These are phyloP conservation scores for Suhomyces taliae DNA, from an alignment of 1,139 yeast species.

Conservation along the genomic window DNA sequence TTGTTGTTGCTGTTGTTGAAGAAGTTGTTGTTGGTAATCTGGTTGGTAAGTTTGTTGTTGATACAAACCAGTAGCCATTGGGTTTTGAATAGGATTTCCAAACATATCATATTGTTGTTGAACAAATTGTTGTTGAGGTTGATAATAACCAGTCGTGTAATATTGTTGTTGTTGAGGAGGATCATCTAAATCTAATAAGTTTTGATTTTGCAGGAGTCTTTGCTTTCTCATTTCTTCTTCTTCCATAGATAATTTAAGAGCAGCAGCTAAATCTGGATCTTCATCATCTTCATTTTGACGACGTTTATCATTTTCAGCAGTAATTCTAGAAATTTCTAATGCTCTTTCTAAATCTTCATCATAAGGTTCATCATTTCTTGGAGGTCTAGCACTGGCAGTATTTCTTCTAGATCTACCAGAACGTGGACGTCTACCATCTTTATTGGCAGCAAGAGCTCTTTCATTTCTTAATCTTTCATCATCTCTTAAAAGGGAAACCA, in stretches of 20 bases:
- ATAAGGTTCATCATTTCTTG: constrained; percentile 43
- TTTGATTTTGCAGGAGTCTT: constrained; percentile 47
- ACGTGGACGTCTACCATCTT: constrained; percentile 23
- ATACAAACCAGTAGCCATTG: constrained; percentile 55
- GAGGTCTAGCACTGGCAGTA: constrained; percentile 14
- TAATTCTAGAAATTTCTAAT: constrained; percentile 73
- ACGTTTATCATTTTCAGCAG: constrained; percentile 76
- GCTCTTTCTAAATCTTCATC: constrained; percentile 87
- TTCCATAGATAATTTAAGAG: constrained; percentile 79
- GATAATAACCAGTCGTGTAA: constrained; percentile 34
- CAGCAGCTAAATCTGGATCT: constrained; percentile 77
- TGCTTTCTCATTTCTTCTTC: constrained; percentile 78
- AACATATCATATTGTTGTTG: constrained; percentile 61
- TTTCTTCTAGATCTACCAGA: constrained; percentile 19
- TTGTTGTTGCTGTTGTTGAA: constrained; percentile 35
- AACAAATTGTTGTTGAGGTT: constrained; percentile 25
- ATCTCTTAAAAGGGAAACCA: constrained; percentile 75
- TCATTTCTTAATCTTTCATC: constrained; percentile 82
- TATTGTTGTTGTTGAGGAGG: constrained; percentile 29
- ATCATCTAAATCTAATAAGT: constrained; percentile 58
- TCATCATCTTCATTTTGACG: constrained; percentile 39
- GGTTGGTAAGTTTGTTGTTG: constrained; percentile 25
- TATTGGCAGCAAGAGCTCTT: constrained; percentile 46
- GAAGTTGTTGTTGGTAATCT: constrained; percentile 28
- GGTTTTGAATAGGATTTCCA: constrained; percentile 70